Percentiles rank a stretch among this genome's conserved stretches.
Evolutionary conservation across 805 yeast genomes (phyloP).

Genomic region (Isabelozyma gotoi): DNA sequence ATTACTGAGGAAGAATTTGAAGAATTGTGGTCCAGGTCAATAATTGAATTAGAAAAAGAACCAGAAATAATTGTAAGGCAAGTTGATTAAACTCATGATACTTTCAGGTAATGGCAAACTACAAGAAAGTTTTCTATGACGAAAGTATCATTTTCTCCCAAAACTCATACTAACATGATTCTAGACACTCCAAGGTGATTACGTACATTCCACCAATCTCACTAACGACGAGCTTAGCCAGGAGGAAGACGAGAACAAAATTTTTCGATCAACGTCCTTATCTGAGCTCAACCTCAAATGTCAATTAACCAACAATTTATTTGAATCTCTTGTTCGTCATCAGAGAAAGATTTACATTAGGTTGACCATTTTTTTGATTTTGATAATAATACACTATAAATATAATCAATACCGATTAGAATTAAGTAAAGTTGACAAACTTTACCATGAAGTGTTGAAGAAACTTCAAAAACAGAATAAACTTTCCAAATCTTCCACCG

Average conservation of each 20-base stretch:
- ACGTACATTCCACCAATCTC: slow-evolving; percentile 15
- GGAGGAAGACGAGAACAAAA: slow-evolving; percentile 44
- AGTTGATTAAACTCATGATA: slow-evolving; percentile 37
- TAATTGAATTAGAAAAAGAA: slow-evolving; percentile 59
- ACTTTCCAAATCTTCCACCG: slow-evolving; percentile 26
- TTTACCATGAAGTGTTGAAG: slow-evolving; percentile 48
- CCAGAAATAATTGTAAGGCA: slow-evolving; percentile 79
- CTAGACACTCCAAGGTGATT: slow-evolving; percentile 17
- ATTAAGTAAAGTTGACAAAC: slow-evolving; percentile 41
- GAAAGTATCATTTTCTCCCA: slow-evolving; percentile 3
- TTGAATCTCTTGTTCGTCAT: slow-evolving; percentile 31
- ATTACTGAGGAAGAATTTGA: slow-evolving; percentile 66
- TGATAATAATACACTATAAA: slow-evolving; percentile 24
- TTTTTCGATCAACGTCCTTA: slow-evolving; percentile 75
- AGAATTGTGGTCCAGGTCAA: slow-evolving; percentile 69
- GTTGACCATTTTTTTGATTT: not conserved
- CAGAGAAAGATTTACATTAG: not conserved
- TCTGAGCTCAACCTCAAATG: slow-evolving; percentile 59
- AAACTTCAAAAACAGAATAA: slow-evolving; percentile 50
- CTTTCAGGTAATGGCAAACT: not conserved
- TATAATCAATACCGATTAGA: slow-evolving; percentile 36
- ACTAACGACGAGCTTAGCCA: slow-evolving; percentile 20
- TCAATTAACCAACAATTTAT: slow-evolving; percentile 52
- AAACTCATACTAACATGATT: slow-evolving; percentile 19
- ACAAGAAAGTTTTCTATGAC: not conserved